Evolutionary conservation across 352 stramenopile genomes (phyloP), one percentile per base, ranked within the genome.

Genomic region (Phytophthora cactorum): DNA sequence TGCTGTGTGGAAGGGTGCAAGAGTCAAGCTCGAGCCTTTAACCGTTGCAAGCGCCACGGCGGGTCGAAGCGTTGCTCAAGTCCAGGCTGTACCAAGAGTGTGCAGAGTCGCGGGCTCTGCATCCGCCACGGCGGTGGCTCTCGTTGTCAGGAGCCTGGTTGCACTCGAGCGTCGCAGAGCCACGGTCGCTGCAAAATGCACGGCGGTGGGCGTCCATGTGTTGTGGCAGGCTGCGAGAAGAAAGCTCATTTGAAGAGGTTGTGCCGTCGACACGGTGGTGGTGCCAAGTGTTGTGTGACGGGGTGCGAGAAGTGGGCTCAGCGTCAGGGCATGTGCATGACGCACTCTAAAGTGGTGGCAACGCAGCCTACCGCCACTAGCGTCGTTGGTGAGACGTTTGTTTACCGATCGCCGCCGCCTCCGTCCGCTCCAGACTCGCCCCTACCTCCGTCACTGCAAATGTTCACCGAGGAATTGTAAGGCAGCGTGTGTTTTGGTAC

Each of bases 241-340:
- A 93, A 91, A 63, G 86, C 86, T 17, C 86, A 93, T 50, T 47
- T 96, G 31, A 93, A 94, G 63, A 78, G 85, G 9, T 60, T 96
- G 34, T 96, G 88, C 41, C 88, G 88, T 29, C 88, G 92, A 66
- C 88, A 96, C 70, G 88, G 88, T 45, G 88, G 88, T 3, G 88
- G 88, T 31, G 76, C 82, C 47, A 95, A 95, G 64, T 96, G 88
- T 68, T 81, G 67, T 49, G 46, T 89, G 3, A 7, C 60, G 7
- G 82, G 73, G 5, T 96, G 88, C 31, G 79, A 93, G 5, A 96
- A 96, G 67, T 96, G 88, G 88, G 86, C 86, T 4, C 88, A 96
- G 59, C 84, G 86, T 15, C 75, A 89, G 32, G 83, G 84, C 51
- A 91, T 93, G 86, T 96, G 88, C 72, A 92, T 96, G 81, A 93